These are phyloP conservation scores for Chrysoporthe austroafricana DNA, from an alignment of 2,329 filamentous ascomycete species.

Conservation along the genomic window DNA sequence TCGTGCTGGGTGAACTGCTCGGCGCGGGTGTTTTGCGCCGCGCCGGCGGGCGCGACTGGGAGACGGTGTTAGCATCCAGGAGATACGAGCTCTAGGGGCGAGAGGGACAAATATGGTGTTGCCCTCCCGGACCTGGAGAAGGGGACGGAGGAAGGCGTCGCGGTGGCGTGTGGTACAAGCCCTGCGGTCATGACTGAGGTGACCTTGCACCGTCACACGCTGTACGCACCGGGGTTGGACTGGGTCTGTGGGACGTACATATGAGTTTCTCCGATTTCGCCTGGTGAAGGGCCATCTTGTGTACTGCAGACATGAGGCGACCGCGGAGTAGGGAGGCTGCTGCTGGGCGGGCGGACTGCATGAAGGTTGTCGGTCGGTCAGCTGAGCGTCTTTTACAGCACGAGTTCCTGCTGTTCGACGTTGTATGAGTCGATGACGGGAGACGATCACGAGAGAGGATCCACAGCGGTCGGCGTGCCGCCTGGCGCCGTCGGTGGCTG, in stretches of 20 bases:
- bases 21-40: constrained; percentile 64
- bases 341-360: constrained; percentile 1
- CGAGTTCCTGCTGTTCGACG: too few relatives aligned
- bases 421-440: too few relatives aligned
- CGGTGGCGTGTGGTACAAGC: too few relatives aligned
- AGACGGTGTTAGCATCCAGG: constrained; percentile 24
- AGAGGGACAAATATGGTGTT: background rate
- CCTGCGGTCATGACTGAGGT: too few relatives aligned
- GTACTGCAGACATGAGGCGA: constrained; percentile 13
- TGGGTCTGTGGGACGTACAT: constrained; percentile 42
- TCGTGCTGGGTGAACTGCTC: constrained; percentile 70
- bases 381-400: too few relatives aligned
- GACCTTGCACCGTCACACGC: too few relatives aligned
- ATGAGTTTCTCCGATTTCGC: constrained; percentile 50
- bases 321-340: constrained; percentile 11
- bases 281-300: constrained; percentile 51
- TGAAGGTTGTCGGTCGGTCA: background rate
- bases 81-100: too few relatives aligned
- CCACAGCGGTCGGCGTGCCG: too few relatives aligned
- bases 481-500: too few relatives aligned
- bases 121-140: too few relatives aligned
- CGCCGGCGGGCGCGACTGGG: constrained; percentile 66
- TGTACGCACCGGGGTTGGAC: too few relatives aligned
- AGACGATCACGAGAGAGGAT: too few relatives aligned
- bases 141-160: background rate